Base-by-base conservation (phyloP, 1,284 basidiomycete species). In the Fomitopsis pinicola region DNA sequence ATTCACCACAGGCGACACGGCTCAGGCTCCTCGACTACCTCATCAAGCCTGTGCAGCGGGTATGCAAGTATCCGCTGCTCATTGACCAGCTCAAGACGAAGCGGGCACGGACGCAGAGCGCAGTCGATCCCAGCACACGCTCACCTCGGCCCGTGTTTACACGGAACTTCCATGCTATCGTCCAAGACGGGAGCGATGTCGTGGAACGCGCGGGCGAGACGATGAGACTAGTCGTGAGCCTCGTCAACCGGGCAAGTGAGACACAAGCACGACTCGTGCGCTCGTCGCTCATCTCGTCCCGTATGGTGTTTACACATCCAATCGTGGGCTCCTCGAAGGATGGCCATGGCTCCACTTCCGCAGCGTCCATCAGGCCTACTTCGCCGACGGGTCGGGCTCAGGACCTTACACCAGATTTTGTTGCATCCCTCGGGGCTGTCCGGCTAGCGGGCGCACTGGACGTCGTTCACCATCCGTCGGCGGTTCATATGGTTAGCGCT, bases 1-100 rank as follows among this genome's bases (percentile, higher is more conserved):
- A 56, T 30, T 50, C 61, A 42, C 52, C 35, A 35, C 66, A 67
- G 60, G 67, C 66, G 57, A 65, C 73, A 9, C 81, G 82, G 53
- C 83, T 95, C 55, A 78, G 80, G 60, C 84, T 91, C 70, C 78
- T 85, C 66, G 94, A 96, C 75, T 92, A 94, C 71, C 80, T 96
- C 75, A 95, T 96, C 76, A 92, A 93, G 72, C 94, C 94, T 6
- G 83, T 95, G 19, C 94, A 96, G 74, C 80, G 94, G 45, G 88
- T 96, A 53, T 96, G 94, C 81, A 92, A 90, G 68, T 98, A 98
- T 71, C 94, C 94, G 9, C 81, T 97, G 46, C 82, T 98, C 14
- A 83, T 98, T 42, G 87, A 88, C 61, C 86, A 92, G 67, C 82
- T 97, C 55, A 80, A 82, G 57, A 61, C 50, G 44, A 67, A 65